phyloP scores from a whole-genome alignment of 1,139 yeast species.

The Candida gigantensis region DNA sequence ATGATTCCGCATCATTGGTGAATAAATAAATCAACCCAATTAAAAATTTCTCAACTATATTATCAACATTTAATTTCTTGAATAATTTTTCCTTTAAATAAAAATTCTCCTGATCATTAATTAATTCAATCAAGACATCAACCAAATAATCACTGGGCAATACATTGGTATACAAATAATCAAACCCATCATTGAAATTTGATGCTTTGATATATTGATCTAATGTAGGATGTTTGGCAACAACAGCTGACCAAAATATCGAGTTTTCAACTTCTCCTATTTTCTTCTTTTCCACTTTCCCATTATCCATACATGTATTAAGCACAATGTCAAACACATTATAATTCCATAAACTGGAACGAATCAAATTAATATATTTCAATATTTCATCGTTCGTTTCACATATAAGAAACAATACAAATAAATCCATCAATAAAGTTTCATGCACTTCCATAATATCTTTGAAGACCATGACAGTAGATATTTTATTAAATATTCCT shows the following conservation, averaged over 20 bases:
- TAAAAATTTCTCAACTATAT: constrained; percentile 26
- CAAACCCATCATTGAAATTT: constrained; percentile 28
- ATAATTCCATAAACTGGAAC: constrained; percentile 27
- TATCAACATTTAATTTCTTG: constrained; percentile 19
- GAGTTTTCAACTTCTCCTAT: constrained; percentile 24
- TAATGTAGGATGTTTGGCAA: constrained; percentile 22
- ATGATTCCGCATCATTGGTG: constrained; percentile 28
- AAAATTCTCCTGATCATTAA: constrained; percentile 30
- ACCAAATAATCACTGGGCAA: constrained; percentile 25
- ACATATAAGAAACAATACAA: constrained; percentile 32
- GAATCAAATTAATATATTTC: constrained; percentile 27
- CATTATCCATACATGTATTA: constrained; percentile 25
- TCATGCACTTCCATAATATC: constrained; percentile 30
- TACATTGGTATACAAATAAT: constrained; percentile 21
- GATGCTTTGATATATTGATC: constrained; percentile 21
- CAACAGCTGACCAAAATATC: constrained; percentile 30
- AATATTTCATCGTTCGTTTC: constrained; percentile 32
- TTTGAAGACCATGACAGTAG: constrained; percentile 26
- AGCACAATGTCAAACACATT: constrained; percentile 26
- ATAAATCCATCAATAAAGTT: constrained; percentile 24
- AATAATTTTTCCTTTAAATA: constrained; percentile 25
- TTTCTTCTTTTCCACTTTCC: constrained; percentile 13
- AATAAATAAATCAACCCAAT: constrained; percentile 37
- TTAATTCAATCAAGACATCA: constrained; percentile 34
- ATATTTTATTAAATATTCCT: constrained; percentile 25